A percentile compares a stretch with the other conserved stretches of the same genome.
Conservation (phyloP, 352 stramenopile genomes). For the Phytophthora pisi region DNA sequence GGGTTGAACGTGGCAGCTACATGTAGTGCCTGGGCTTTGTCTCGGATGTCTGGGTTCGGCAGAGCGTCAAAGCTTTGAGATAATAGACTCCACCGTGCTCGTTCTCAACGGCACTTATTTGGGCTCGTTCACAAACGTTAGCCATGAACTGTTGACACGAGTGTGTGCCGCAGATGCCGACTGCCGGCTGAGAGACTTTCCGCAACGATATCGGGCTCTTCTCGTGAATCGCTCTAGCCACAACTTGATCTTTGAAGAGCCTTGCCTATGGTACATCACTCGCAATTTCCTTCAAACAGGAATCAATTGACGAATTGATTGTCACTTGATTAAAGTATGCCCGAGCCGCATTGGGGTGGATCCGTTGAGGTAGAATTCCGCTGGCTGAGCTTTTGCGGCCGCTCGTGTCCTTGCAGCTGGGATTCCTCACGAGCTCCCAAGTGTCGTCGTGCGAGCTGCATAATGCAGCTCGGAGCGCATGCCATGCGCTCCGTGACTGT, state of each 20-base stretch:
- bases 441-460: too few relatives aligned
- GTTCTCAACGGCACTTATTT: slow-evolving; percentile 67
- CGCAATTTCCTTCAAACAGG: slow-evolving; percentile 13
- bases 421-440: too few relatives aligned
- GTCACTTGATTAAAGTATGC: too few relatives aligned
- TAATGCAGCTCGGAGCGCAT: too few relatives aligned
- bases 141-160: slow-evolving; percentile 87
- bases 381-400: too few relatives aligned
- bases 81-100: slow-evolving; percentile 62
- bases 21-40: slow-evolving; percentile 28
- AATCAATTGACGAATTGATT: too few relatives aligned
- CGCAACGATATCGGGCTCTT: slow-evolving; percentile 66
- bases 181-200: slow-evolving; percentile 75
- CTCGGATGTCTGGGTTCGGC: slow-evolving; percentile 34
- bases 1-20: slow-evolving; percentile 49
- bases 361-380: too few relatives aligned
- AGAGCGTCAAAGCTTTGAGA: slow-evolving; percentile 58
- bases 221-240: slow-evolving; percentile 73
- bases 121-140: slow-evolving; percentile 57
- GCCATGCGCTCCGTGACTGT: too few relatives aligned
- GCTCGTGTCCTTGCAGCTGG: too few relatives aligned
- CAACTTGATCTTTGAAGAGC: slow-evolving; percentile 62
- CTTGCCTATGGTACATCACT: slow-evolving; percentile 64
- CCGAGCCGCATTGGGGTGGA: too few relatives aligned
- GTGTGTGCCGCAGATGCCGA: slow-evolving; percentile 88